A percentile compares a stretch with the other conserved stretches of the same genome.
These are phyloP conservation scores for Balansia obtecta DNA, from an alignment of 2,329 filamentous ascomycete genomes.

Conservation along the genomic window DNA sequence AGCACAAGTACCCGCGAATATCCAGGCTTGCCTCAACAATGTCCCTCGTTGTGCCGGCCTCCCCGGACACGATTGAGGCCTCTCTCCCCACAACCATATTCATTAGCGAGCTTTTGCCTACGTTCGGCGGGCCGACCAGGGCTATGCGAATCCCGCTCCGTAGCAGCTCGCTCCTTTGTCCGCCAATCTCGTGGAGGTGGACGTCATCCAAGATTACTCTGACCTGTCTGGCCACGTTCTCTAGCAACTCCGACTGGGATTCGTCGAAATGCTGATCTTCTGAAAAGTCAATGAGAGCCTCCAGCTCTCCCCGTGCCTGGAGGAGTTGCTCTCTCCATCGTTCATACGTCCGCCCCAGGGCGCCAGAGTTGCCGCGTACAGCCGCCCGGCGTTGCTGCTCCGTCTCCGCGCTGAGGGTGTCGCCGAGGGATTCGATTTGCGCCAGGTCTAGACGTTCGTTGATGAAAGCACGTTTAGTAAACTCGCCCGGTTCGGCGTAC, in stretches of 20 bases:
- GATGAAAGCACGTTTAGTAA: conserved; percentile 83
- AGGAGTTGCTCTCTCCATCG: conserved; percentile 66
- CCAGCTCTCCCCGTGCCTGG: conserved; percentile 76
- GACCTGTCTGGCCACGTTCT: conserved; percentile 56
- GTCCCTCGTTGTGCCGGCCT: conserved; percentile 89
- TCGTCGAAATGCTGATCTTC: conserved; percentile 98
- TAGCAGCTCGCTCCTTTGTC: conserved; percentile 70
- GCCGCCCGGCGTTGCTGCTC: conserved; percentile 87
- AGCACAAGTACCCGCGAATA: conserved; percentile 78
- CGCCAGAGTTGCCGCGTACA: conserved; percentile 61
- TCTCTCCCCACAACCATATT: conserved; percentile 84
- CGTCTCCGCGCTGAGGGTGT: conserved; percentile 58
- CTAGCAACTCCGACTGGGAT: conserved; percentile 58
- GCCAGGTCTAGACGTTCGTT: conserved; percentile 77
- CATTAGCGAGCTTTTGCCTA: conserved; percentile 86
- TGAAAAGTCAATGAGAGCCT: conserved; percentile 92
- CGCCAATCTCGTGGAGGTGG: conserved; percentile 58
- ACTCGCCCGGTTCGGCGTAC: conserved; percentile 91
- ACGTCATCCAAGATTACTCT: conserved; percentile 49
- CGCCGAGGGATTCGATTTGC: conserved; percentile 60
- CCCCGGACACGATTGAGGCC: conserved; percentile 85
- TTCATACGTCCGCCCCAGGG: conserved; percentile 67
- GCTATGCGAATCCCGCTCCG: conserved; percentile 77
- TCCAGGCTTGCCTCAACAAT: conserved; percentile 88
- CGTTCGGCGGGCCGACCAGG: conserved; percentile 82